Evolutionary conservation across 345 rosid genomes (phyloP), one percentile per base, ranked within the genome.

Genomic region (Raphanus raphanistrum): DNA sequence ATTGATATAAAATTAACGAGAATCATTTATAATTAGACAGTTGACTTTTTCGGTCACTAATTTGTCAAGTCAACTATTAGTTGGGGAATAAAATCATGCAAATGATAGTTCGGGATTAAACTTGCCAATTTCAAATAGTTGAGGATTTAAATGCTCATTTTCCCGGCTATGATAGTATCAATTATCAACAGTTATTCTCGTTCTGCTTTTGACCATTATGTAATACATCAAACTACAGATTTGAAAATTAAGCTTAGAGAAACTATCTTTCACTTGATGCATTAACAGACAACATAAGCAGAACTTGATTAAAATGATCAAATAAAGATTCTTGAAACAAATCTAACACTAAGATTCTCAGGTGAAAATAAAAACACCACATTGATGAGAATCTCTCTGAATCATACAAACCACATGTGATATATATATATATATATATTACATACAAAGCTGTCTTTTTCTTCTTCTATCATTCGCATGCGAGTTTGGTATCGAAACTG

Each of bases 401-500:
- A 76, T 54, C 74, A 66, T 17, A 26, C 25, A 59, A 59, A 76
- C 31, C 26, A 35, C 0, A 69, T 28, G 12, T 28, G 52, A 59
- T 48, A 48, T 48, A 48, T 38, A 38, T 48, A 38, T 77, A 59
- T 48, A 48, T 48, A 48, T 38, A 38, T 48, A 38, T 77, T 79
- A 79, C 70, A 84, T 78, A 82, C 81, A 66, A 71, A 61, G 35
- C 48, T 13, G 13, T 76, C 59, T 62, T 0, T 43, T 12, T 71
- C 33, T 64, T 62, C 26, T 17, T n/a, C 60, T 70, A 52, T 52
- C 90, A 94, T 89, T 94, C 98, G 85, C 98, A 92, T 0, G 98
- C 98, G 80, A 94, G 82, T 85, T 94, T 94, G 58, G 96, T 94
- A 88, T 94, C 98, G 55, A 94, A 94, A 90, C 98, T 89, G 86